Percentiles rank a stretch among this genome's conserved stretches.
Conservation (phyloP, 1,284 basidiomycete genomes). For the Golubevia pallescens region DNA sequence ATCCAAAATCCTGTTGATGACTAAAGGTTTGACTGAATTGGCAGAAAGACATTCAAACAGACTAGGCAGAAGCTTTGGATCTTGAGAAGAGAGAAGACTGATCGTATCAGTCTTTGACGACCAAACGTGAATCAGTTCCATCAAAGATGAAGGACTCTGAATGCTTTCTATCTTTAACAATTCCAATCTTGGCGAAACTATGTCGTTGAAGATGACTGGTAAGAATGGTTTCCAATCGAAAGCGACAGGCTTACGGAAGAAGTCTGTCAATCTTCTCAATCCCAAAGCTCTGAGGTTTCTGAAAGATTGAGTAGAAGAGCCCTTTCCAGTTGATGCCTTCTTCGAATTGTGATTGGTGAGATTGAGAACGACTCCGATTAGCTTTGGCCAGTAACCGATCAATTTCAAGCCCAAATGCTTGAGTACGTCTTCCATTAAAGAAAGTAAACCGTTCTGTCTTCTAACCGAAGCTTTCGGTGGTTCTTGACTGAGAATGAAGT, state of each 20-base stretch:
- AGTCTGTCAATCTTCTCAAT: constrained; percentile 48
- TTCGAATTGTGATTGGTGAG: constrained; percentile 38
- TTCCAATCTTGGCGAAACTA: constrained; percentile 47
- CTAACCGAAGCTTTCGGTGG: constrained; percentile 23
- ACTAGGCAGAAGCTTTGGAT: constrained; percentile 29
- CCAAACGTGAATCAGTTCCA: constrained; percentile 56
- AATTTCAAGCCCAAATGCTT: constrained; percentile 45
- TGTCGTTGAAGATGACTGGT: constrained; percentile 33
- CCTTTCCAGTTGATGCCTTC: constrained; percentile 4
- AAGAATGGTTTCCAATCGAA: constrained; percentile 44
- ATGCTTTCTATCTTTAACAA: constrained; percentile 40
- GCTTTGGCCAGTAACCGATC: constrained; percentile 31
- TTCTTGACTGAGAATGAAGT: constrained; percentile 21
- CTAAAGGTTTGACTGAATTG: constrained; percentile 42
- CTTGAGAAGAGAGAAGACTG: constrained; percentile 28
- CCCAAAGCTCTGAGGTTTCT: constrained; percentile 36
- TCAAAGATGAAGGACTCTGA: constrained; percentile 47
- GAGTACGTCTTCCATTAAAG: constrained; percentile 53
- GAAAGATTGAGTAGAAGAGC: neutral
- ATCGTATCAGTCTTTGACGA: constrained; percentile 31
- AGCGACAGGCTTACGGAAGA: constrained; percentile 30
- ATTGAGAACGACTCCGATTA: constrained; percentile 41
- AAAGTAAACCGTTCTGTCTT: constrained; percentile 49
- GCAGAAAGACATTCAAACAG: constrained; percentile 43
- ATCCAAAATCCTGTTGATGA: constrained; percentile 44